A percentile compares a stretch with the other conserved stretches of the same genome.
Conservation (phyloP, 1,139 yeast species). For the Tardiomyces depauwii region DNA sequence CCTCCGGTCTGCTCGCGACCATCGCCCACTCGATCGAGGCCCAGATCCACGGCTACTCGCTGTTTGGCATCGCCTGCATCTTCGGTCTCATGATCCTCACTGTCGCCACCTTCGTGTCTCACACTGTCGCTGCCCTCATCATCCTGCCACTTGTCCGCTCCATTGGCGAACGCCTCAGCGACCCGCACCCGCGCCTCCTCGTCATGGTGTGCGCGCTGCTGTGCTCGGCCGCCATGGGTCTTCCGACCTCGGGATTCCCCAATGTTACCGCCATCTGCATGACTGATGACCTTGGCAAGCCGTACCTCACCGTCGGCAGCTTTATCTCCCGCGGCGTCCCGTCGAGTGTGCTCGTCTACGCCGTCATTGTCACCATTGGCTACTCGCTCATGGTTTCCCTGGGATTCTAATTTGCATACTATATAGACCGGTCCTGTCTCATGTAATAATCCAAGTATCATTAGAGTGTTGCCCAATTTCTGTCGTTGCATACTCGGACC, state of each 20-base stretch:
- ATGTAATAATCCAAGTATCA: neutral
- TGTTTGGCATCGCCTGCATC: conserved; percentile 57
- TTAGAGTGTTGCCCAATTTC: too few species aligned
- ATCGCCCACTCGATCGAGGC: conserved; percentile 60
- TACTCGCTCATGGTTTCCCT: conserved; percentile 55
- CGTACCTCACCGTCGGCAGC: conserved; percentile 70
- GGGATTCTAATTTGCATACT: conserved; percentile 22
- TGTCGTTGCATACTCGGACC: too few species aligned
- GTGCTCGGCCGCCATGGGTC: conserved; percentile 90
- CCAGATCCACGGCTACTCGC: conserved; percentile 41
- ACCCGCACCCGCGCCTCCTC: conserved; percentile 60
- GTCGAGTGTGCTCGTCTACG: conserved; percentile 60
- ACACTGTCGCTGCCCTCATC: conserved; percentile 90
- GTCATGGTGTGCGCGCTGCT: conserved; percentile 77
- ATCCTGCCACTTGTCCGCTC: conserved; percentile 81
- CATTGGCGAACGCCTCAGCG: conserved; percentile 61
- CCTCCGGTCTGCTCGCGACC: conserved; percentile 74
- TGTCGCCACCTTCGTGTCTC: conserved; percentile 90
- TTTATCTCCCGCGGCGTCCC: conserved; percentile 87
- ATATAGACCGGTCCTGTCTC: neutral
- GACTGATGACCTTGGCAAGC: conserved; percentile 81
- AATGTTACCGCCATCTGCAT: conserved; percentile 91
- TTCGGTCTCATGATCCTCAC: conserved; percentile 71
- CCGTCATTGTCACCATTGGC: conserved; percentile 67
- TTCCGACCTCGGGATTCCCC: conserved; percentile 95